A percentile compares a stretch with the other conserved stretches of the same genome.
These are phyloP conservation scores for Aquanectria penicillioides DNA, from an alignment of 2,329 filamentous ascomycete species.

Conservation along the genomic window DNA sequence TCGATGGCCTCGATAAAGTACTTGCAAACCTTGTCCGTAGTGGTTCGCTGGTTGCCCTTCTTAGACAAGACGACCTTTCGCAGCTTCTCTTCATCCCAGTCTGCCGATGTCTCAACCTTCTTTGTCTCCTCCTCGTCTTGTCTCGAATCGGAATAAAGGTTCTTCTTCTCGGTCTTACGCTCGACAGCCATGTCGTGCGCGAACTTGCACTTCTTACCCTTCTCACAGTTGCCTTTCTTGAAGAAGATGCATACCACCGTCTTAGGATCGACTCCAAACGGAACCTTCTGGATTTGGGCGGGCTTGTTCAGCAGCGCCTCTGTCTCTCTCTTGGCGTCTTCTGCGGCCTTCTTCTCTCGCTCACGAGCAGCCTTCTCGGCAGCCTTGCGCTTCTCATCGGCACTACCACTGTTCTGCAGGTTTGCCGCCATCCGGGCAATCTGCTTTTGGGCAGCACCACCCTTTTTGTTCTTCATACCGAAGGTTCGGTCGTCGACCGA, in stretches of 20 bases:
- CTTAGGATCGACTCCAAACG: constrained; percentile 97
- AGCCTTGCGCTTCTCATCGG: constrained; percentile 85
- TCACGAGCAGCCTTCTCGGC: constrained; percentile 75
- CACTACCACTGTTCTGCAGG: constrained; percentile 77
- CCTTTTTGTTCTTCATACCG: constrained; percentile 99
- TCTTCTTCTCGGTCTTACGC: constrained; percentile 91
- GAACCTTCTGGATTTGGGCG: constrained; percentile 95
- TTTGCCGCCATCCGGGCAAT: constrained; percentile 86
- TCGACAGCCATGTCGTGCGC: constrained; percentile 90
- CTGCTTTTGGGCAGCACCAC: constrained; percentile 86
- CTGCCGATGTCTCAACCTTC: constrained; percentile 91
- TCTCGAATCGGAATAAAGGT: constrained; percentile 87
- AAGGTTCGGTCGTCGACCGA: constrained; percentile 94
- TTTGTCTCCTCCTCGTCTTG: constrained; percentile 77
- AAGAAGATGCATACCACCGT: constrained; percentile 96
- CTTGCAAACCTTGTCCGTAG: constrained; percentile 99
- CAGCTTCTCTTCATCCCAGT: constrained; percentile 98
- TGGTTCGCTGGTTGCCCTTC: constrained; percentile 95
- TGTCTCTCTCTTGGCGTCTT: constrained; percentile 82
- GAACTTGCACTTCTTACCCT: constrained; percentile 98
- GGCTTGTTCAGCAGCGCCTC: constrained; percentile 89
- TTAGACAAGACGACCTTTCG: constrained; percentile 91
- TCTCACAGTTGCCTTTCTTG: constrained; percentile 97
- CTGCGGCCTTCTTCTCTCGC: constrained; percentile 90
- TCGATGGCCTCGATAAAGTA: constrained; percentile 97